Base-by-base conservation (phyloP, 208 protist species). In the Entamoeba histolytica region DNA sequence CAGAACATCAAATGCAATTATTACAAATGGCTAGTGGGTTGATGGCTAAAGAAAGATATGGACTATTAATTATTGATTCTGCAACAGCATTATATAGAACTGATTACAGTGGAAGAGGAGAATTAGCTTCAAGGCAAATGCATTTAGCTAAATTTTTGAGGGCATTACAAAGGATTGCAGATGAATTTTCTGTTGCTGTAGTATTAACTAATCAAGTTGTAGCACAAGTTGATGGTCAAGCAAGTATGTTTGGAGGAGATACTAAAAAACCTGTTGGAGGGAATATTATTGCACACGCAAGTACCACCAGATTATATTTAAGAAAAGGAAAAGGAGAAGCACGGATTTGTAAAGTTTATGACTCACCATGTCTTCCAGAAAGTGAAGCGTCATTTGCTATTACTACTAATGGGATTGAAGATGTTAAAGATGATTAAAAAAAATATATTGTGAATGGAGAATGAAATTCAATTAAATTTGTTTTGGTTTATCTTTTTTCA, bases 201-300 rank as follows among this genome's bases (percentile, higher is more conserved):
- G 92, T 97, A 35, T 95, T 97, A 39, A 98, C 97, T 0, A 98
- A 98, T 94, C 96, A 97, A 94, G 95, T 96, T n/a, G 78, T 96
- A 15, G 95, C 96, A 12, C 95, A 97, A 61, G 52, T 61, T 93
- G 96, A 96, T 44, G 95, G 94, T 28, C 96, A 94, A 93, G 96
- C 93, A 15, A 95, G 95, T 10, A 96, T 97, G 93, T 97, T 96
- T 91, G 73, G 87, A 8, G 94, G 92, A 39, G 96, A 97, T 93
- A 93, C 96, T 12, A 97, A 97, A 51, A 98, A 98, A 92, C 96
- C 96, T 6, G 96, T 97, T 69, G 95, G 96, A 35, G 96, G 95
- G 15, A 98, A 99, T 96, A 99, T 99, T 95, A 99, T 99, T 96
- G 99, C 98, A 23, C 99, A 99, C 95, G 98, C 99, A n/a, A 99